Evolutionary conservation across 2,329 filamentous ascomycete species (phyloP).

Genomic region (Graphilbum ipis-grandicollis): DNA sequence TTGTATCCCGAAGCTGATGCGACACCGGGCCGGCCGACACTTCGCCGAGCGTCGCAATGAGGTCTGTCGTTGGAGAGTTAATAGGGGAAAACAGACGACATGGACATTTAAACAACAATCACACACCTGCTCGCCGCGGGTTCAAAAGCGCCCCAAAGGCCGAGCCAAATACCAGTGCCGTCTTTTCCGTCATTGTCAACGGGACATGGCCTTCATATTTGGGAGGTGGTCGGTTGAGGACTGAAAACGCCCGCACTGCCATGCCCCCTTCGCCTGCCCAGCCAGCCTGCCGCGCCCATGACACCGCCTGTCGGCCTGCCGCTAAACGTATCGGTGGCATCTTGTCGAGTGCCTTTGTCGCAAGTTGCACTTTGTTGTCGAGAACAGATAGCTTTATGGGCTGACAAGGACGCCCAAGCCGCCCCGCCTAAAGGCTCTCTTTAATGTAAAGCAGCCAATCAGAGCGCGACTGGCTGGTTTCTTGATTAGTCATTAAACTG

Average conservation of each 20-base stretch:
- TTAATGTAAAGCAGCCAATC: too few species aligned
- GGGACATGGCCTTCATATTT: slow-evolving; percentile 90
- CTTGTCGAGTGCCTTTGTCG: too few species aligned
- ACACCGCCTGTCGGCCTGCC: too few species aligned
- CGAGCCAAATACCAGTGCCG: slow-evolving; percentile 49
- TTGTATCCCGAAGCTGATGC: slow-evolving; percentile 73
- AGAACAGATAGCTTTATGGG: too few species aligned
- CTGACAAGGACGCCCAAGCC: too few species aligned
- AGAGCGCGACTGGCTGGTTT: too few species aligned
- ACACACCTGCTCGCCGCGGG: slow-evolving; percentile 58
- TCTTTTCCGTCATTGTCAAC: slow-evolving; percentile 60
- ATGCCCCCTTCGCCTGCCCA: too few species aligned
- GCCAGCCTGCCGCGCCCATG: too few species aligned
- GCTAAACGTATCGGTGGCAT: too few species aligned
- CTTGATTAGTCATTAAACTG: too few species aligned
- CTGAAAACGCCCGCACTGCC: slow-evolving; percentile 41
- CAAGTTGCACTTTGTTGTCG: too few species aligned
- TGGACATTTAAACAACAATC: background rate
- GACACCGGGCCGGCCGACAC: slow-evolving; percentile 90
- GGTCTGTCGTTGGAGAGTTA: slow-evolving; percentile 40
- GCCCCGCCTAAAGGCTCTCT: too few species aligned
- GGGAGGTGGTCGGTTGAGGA: slow-evolving; percentile 66
- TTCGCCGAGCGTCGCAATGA: slow-evolving; percentile 89
- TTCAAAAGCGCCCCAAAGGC: slow-evolving; percentile 49
- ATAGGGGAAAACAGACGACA: background rate